phyloP scores from a whole-genome alignment of 2,329 filamentous ascomycete genomes.

The Epichloe amarillans region DNA sequence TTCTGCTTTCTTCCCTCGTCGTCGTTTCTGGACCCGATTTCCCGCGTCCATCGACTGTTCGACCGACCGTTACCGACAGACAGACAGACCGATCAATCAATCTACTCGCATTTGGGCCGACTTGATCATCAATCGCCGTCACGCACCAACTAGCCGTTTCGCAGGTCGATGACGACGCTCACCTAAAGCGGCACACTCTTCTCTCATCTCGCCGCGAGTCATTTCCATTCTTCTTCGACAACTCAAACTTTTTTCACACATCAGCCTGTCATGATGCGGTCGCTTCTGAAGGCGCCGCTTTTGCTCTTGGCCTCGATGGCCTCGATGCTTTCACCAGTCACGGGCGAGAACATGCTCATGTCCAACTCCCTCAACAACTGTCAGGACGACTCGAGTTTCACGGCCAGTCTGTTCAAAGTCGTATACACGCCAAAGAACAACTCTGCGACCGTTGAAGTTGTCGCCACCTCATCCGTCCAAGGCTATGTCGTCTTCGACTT shows the following conservation, averaged over 20 bases:
- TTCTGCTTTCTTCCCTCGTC: background rate
- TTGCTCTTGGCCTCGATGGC: constrained; percentile 32
- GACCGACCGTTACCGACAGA: background rate
- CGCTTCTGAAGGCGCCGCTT: constrained; percentile 30
- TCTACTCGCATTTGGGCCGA: too few relatives aligned
- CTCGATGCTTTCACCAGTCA: constrained; percentile 30
- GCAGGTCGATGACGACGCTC: constrained; percentile 1
- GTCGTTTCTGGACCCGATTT: background rate
- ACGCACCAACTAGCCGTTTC: background rate
- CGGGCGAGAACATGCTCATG: constrained; percentile 55
- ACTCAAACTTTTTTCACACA: background rate
- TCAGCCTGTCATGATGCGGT: constrained; percentile 29
- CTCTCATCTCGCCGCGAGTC: background rate
- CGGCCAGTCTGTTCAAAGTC: constrained; percentile 80
- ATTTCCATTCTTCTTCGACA: background rate
- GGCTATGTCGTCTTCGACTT: constrained; percentile 72
- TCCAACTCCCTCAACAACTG: constrained; percentile 79
- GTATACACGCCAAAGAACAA: constrained; percentile 63
- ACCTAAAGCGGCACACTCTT: background rate
- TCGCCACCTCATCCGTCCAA: constrained; percentile 69
- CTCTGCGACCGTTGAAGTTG: constrained; percentile 59
- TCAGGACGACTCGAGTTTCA: constrained; percentile 72
- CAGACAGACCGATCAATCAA: background rate
- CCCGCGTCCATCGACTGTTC: background rate
- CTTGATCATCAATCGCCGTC: background rate